phyloP scores from a whole-genome alignment of 345 rosid genomes.

The Sonneratia caseolaris region DNA sequence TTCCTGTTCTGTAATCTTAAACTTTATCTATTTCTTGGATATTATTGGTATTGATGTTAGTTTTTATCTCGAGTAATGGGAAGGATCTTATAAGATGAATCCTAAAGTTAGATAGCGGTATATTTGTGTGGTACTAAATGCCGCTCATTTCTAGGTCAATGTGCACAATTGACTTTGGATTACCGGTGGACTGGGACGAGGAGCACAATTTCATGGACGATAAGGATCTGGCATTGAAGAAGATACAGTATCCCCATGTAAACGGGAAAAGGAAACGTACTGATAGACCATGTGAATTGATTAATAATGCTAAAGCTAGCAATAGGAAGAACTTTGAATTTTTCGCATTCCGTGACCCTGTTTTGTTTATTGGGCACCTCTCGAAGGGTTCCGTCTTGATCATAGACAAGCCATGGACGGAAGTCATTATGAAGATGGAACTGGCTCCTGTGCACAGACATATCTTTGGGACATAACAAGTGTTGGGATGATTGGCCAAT shows the following conservation, averaged over 20 bases:
- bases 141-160: conserved; percentile 50
- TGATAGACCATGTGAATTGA: conserved; percentile 34
- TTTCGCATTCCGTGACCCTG: conserved; percentile 71
- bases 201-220: conserved; percentile 38
- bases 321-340: conserved; percentile 65
- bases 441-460: conserved; percentile 85
- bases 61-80: no score
- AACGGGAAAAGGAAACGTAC: conserved; percentile 44
- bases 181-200: conserved; percentile 61
- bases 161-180: conserved; percentile 76
- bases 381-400: conserved; percentile 63
- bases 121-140: no score
- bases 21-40: not conserved
- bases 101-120: no score
- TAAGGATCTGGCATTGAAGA: conserved; percentile 28
- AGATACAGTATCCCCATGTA: conserved; percentile 25
- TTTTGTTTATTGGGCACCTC: conserved; percentile 74
- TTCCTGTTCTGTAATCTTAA: not conserved
- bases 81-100: no score
- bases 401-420: conserved; percentile 88
- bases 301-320: conserved; percentile 26
- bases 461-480: conserved; percentile 58
- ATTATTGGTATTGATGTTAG: no score
- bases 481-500: conserved; percentile 1
- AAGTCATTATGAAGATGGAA: conserved; percentile 65